These are phyloP conservation scores for Eucalyptus regnans DNA, from an alignment of 345 rosid genomes.

Conservation along the genomic window DNA sequence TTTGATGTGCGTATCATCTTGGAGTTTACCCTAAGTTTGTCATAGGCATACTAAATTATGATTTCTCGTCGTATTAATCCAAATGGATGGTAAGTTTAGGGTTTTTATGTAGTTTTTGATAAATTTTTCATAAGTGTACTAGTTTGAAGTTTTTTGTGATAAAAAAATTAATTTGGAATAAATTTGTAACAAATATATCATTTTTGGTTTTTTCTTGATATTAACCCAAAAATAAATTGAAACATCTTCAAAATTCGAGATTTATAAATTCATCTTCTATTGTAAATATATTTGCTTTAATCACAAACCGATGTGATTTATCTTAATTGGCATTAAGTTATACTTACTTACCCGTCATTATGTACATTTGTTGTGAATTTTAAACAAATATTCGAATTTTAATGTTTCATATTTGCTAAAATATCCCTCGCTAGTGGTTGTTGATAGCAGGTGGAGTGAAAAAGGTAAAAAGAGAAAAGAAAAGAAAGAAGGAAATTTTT, in stretches of 20 bases:
- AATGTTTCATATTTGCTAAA: background rate
- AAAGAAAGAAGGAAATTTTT: background rate
- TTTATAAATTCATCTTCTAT: background rate
- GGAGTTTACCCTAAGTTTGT: too few species aligned
- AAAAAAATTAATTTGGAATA: too few species aligned
- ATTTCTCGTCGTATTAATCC: too few species aligned
- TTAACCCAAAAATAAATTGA: background rate
- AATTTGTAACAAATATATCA: fast-evolving
- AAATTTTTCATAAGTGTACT: too few species aligned
- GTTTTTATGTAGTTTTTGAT: too few species aligned
- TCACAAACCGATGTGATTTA: background rate
- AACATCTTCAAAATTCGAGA: background rate
- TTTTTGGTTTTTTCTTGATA: too few species aligned
- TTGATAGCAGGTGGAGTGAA: background rate
- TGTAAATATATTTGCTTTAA: background rate
- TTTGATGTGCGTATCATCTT: too few species aligned
- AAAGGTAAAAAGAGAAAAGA: too few species aligned
- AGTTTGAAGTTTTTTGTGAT: too few species aligned
- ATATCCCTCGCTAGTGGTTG: fast-evolving
- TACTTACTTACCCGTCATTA: background rate
- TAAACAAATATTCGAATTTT: background rate
- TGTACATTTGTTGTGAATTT: background rate
- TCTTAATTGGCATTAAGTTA: background rate
- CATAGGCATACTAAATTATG: too few species aligned
- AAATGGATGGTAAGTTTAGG: too few species aligned